These are phyloP conservation scores for Lachancea sp. DNA, from an alignment of 805 yeast species.

Conservation along the genomic window DNA sequence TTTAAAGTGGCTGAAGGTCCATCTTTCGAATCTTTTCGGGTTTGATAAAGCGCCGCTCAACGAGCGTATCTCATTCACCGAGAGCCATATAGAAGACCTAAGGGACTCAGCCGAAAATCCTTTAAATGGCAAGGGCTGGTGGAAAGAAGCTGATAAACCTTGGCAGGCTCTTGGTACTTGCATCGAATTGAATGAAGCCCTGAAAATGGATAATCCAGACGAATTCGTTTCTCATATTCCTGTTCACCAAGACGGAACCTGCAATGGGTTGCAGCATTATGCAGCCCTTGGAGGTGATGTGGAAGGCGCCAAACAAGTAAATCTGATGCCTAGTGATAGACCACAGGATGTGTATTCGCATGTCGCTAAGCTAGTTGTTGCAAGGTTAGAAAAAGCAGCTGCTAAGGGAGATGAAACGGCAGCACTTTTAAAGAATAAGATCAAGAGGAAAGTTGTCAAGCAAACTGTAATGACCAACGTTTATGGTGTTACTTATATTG, in stretches of 20 bases:
- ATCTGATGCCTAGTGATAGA: conserved; percentile 58
- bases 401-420: conserved; percentile 52
- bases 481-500: conserved; percentile 91
- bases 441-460: conserved; percentile 83
- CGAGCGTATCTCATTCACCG: conserved; percentile 55
- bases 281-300: conserved; percentile 83
- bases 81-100: conserved; percentile 49
- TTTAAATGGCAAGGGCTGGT: conserved; percentile 50
- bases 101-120: conserved; percentile 59
- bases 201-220: conserved; percentile 55
- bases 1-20: conserved; percentile 68
- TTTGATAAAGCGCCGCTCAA: conserved; percentile 63
- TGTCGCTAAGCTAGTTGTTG: conserved; percentile 59
- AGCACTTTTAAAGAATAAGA: conserved; percentile 44
- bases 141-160: conserved; percentile 73
- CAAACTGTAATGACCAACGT: conserved; percentile 98
- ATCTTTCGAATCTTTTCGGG: conserved; percentile 67
- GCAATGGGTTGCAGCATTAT: conserved; percentile 81
- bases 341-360: conserved; percentile 74
- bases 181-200: conserved; percentile 58
- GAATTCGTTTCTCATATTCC: conserved; percentile 65
- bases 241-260: conserved; percentile 82
- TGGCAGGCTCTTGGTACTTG: conserved; percentile 76
- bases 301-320: conserved; percentile 78
- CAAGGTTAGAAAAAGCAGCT: conserved; percentile 48